These are phyloP conservation scores for Trametes maxima DNA, from an alignment of 768 basidiomycete species.

Conservation along the genomic window DNA sequence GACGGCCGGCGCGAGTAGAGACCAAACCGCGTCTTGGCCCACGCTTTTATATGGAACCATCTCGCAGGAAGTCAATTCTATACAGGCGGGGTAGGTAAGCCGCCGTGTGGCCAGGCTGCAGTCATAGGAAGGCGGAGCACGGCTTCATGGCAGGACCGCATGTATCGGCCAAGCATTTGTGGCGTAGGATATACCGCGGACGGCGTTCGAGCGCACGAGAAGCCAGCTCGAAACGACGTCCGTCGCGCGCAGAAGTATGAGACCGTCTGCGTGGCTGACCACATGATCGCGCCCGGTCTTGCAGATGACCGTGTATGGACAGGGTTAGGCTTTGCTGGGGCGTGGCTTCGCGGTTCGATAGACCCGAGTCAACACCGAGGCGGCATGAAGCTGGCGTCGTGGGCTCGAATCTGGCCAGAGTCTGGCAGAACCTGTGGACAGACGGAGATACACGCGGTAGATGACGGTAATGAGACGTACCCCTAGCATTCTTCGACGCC, in stretches of 20 bases:
- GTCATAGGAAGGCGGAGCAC: background rate
- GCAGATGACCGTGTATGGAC: slow-evolving; percentile 13
- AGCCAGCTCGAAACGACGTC: slow-evolving; percentile 3
- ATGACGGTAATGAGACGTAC: slow-evolving; percentile 1
- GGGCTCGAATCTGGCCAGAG: background rate
- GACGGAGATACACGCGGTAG: background rate
- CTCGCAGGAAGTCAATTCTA: background rate
- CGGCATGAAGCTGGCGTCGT: background rate
- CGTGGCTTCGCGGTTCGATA: background rate
- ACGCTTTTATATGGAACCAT: background rate
- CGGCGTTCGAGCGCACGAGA: slow-evolving; percentile 4
- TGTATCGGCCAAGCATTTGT: slow-evolving; percentile 4
- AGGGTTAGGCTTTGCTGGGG: background rate
- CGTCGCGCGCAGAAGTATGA: slow-evolving; percentile 6
- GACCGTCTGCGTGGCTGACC: slow-evolving; percentile 11
- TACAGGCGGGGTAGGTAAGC: background rate
- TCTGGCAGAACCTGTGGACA: background rate
- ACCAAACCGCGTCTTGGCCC: background rate
- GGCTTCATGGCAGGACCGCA: slow-evolving; percentile 8
- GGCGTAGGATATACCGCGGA: slow-evolving; percentile 5
- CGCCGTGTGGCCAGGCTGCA: background rate
- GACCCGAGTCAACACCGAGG: slow-evolving; percentile 13
- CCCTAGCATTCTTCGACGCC: background rate
- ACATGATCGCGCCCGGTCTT: slow-evolving; percentile 11
- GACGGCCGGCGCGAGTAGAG: background rate